Percentiles rank a stretch among this genome's conserved stretches.
Conservation (phyloP, 208 protist genomes). For the Wallacemonas sp. region DNA sequence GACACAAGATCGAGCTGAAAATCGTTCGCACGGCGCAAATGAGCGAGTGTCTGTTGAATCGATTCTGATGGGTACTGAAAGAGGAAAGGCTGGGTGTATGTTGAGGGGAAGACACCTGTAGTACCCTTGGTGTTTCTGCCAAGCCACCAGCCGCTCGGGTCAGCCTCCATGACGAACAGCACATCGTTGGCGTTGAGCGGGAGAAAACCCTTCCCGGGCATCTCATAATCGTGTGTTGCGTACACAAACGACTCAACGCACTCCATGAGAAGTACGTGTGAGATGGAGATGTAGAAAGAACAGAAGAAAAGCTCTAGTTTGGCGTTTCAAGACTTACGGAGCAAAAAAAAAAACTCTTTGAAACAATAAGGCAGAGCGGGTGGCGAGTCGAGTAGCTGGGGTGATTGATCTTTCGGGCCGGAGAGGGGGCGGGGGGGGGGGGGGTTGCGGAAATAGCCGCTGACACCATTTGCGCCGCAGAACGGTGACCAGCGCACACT, state of each 20-base stretch:
- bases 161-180: slow-evolving; percentile 54
- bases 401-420: no score
- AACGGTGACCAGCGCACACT: background rate
- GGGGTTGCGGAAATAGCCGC: no score
- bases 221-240: slow-evolving; percentile 59
- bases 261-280: slow-evolving; percentile 10
- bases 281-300: background rate
- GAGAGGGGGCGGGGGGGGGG: no score
- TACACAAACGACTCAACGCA: slow-evolving; percentile 29
- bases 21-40: slow-evolving; percentile 24
- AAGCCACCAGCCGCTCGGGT: slow-evolving; percentile 78
- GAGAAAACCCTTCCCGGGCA: slow-evolving; percentile 46
- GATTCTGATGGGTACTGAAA: slow-evolving; percentile 33
- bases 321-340: no score
- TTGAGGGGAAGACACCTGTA: slow-evolving; percentile 74
- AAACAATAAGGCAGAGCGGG: no score
- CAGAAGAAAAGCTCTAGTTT: background rate
- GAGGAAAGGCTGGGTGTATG: slow-evolving; percentile 47
- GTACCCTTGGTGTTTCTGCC: slow-evolving; percentile 43
- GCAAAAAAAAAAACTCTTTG: no score
- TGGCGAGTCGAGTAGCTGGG: no score
- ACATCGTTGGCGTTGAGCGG: slow-evolving; percentile 48
- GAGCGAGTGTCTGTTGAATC: slow-evolving; percentile 26
- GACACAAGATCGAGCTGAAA: slow-evolving; percentile 38
- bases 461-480: no score